Evolutionary conservation across 148 eudicot genomes (phyloP).

Genomic region (Rhododendron mucronatum): DNA sequence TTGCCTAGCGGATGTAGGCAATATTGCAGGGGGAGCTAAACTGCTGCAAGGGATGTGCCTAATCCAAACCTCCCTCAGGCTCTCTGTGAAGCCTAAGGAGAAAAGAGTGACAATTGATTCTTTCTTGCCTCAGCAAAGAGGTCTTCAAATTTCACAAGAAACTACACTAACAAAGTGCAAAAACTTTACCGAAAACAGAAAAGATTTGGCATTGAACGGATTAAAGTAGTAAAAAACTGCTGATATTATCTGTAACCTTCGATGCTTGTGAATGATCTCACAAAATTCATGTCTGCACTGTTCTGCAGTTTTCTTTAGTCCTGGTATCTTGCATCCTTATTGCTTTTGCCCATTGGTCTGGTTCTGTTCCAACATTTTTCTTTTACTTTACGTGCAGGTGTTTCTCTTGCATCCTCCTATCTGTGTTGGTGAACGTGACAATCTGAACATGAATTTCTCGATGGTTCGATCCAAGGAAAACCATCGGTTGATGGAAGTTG

Average conservation of each 20-base stretch:
- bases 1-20: background rate
- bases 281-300: background rate
- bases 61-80: background rate
- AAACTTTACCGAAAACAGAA: background rate
- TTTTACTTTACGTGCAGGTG: conserved; percentile 40
- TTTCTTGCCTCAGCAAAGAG: background rate
- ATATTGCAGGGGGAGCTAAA: background rate
- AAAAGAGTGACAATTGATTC: background rate
- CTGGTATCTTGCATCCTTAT: background rate
- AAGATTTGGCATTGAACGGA: background rate
- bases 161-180: no score
- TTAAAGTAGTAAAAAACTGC: background rate
- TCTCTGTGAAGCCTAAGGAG: background rate
- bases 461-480: conserved; percentile 79
- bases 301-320: background rate
- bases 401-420: conserved; percentile 65
- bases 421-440: conserved; percentile 37
- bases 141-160: background rate
- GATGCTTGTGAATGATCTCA: background rate
- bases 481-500: conserved; percentile 84
- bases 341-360: background rate
- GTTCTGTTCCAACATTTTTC: conserved; percentile 5
- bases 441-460: conserved; percentile 44
- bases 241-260: background rate
- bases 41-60: background rate